A percentile compares a stretch with the other conserved stretches of the same genome.
Evolutionary conservation across 2,329 filamentous ascomycete genomes (phyloP).

Genomic region (Dactylellina parvicollis): DNA sequence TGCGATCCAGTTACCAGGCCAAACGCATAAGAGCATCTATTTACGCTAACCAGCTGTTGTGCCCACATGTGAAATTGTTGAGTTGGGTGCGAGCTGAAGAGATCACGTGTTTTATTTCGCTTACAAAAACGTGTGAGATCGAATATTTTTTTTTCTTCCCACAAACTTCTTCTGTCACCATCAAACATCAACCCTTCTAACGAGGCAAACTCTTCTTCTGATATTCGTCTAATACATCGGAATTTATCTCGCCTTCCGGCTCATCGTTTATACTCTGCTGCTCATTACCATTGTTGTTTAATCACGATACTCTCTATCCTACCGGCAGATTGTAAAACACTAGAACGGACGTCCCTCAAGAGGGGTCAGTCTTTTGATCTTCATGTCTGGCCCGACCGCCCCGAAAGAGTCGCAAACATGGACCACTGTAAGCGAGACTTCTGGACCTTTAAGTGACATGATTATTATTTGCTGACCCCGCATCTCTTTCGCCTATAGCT

Average conservation of each 20-base stretch:
- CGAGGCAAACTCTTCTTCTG: background rate
- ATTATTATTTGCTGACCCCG: background rate
- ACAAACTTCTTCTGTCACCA: background rate
- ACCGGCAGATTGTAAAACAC: background rate
- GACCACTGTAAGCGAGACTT: conserved; percentile 37
- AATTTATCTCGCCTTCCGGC: too few species aligned
- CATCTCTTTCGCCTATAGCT: conserved; percentile 18
- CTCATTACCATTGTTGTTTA: background rate
- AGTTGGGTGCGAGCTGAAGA: background rate
- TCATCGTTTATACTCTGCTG: too few species aligned
- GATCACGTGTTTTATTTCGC: background rate
- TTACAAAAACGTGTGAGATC: too few species aligned
- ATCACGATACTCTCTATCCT: background rate
- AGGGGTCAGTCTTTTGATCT: conserved; percentile 26
- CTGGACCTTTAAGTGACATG: background rate
- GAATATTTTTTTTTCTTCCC: conserved; percentile 6
- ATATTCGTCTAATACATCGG: too few species aligned
- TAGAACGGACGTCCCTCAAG: conserved; percentile 10
- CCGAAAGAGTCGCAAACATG: conserved; percentile 40
- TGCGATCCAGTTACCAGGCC: too few species aligned
- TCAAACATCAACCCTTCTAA: background rate
- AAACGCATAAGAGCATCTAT: too few species aligned
- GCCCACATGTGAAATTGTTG: too few species aligned
- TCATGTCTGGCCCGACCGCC: conserved; percentile 30
- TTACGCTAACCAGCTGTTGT: too few species aligned